Conservation (phyloP, 2,329 filamentous ascomycete species). For the Colletotrichum sp. region DNA sequence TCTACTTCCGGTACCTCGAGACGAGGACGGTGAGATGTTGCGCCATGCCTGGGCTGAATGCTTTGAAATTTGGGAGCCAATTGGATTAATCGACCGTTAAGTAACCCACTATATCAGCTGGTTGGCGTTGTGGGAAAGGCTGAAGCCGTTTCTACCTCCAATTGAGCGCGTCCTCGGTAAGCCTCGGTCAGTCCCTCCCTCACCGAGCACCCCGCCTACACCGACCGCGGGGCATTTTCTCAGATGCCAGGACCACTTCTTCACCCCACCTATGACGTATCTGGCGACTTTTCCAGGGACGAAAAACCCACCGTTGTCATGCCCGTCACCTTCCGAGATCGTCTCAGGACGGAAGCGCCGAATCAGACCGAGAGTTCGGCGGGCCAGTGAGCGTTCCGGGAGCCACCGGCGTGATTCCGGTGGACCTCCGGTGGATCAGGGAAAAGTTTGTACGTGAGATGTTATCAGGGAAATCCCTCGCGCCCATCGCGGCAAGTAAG, state of each 20-base stretch:
- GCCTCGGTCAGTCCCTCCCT: neutral
- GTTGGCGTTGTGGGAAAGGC: neutral
- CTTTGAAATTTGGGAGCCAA: neutral
- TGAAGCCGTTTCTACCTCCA: neutral
- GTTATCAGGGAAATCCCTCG: neutral
- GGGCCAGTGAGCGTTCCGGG: neutral
- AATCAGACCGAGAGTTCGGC: neutral
- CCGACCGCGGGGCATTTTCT: neutral
- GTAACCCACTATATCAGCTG: neutral
- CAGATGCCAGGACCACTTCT: conserved; percentile 1
- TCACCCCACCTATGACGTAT: conserved; percentile 14
- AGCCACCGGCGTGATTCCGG: neutral
- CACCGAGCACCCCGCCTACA: neutral
- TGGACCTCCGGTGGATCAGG: conserved; percentile 6
- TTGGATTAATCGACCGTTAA: neutral
- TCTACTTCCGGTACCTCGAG: neutral
- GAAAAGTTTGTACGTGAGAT: neutral
- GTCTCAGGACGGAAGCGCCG: conserved; percentile 1
- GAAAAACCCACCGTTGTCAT: neutral
- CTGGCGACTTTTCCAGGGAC: neutral
- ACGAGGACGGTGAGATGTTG: neutral
- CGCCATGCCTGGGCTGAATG: neutral
- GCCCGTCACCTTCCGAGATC: neutral
- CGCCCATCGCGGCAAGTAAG: neutral
- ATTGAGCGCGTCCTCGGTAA: neutral